Percentiles rank a stretch among this genome's conserved stretches.
These are phyloP conservation scores for Epichloe gansuensis DNA, from an alignment of 2,329 filamentous ascomycete genomes.

Conservation along the genomic window DNA sequence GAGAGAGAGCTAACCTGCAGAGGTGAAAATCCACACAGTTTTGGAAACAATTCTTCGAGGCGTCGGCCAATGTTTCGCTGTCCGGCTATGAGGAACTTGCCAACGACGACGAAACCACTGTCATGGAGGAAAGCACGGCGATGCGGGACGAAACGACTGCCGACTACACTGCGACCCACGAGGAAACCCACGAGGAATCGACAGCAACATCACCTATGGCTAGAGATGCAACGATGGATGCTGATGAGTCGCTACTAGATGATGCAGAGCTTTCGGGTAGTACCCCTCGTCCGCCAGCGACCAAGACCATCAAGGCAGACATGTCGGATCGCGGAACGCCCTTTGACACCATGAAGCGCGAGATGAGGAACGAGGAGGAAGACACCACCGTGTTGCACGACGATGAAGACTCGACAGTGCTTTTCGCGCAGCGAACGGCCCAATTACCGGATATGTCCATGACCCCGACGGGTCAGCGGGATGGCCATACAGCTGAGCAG, in stretches of 20 bases:
- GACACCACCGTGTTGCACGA: constrained; percentile 22
- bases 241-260: constrained; percentile 55
- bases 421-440: constrained; percentile 40
- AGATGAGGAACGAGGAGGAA: constrained; percentile 40
- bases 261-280: constrained; percentile 51
- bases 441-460: constrained; percentile 49
- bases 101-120: constrained; percentile 48
- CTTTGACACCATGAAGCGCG: constrained; percentile 59
- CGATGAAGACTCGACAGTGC: constrained; percentile 33
- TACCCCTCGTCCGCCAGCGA: constrained; percentile 48
- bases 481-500: constrained; percentile 19
- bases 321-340: constrained; percentile 61
- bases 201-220: constrained; percentile 19
- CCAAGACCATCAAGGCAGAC: constrained; percentile 35
- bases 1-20: background rate
- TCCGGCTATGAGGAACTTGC: constrained; percentile 83
- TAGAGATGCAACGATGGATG: constrained; percentile 24
- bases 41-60: constrained; percentile 99
- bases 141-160: constrained; percentile 43
- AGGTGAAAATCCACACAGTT: constrained; percentile 43
- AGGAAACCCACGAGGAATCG: constrained; percentile 26
- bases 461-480: constrained; percentile 37
- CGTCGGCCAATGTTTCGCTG: constrained; percentile 90
- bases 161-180: constrained; percentile 32
- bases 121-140: constrained; percentile 38